These are phyloP conservation scores for Kazachstania africana DNA, from an alignment of 805 yeast species.

Conservation along the genomic window DNA sequence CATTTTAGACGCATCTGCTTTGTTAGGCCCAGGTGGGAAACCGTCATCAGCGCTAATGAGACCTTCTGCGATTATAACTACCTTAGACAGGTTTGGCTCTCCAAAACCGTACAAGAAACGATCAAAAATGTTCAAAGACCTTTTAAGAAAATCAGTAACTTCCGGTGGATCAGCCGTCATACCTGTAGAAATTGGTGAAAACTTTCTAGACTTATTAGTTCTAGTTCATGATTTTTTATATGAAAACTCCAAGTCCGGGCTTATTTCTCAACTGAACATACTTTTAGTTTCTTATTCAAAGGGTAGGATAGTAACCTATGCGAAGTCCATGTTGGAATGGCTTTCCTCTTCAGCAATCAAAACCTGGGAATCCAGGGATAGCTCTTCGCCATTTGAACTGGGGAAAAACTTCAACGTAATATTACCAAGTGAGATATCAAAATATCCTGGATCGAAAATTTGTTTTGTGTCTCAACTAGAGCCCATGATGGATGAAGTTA, in stretches of 20 bases:
- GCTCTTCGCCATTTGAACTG: slow-evolving; percentile 61
- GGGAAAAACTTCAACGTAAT: slow-evolving; percentile 48
- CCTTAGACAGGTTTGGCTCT: slow-evolving; percentile 46
- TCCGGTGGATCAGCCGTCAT: slow-evolving; percentile 56
- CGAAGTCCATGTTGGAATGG: slow-evolving; percentile 91
- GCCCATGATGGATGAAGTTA: slow-evolving; percentile 40
- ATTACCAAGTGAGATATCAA: slow-evolving; percentile 42
- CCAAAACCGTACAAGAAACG: slow-evolving; percentile 48
- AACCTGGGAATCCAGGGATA: slow-evolving; percentile 65
- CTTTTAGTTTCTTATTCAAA: slow-evolving; percentile 69
- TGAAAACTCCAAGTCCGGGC: slow-evolving; percentile 21
- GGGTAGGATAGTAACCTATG: slow-evolving; percentile 64
- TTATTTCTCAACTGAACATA: slow-evolving; percentile 44
- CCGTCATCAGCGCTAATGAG: slow-evolving; percentile 54
- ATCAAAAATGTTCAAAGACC: slow-evolving; percentile 54
- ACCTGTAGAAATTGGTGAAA: slow-evolving; percentile 72
- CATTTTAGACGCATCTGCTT: slow-evolving; percentile 60
- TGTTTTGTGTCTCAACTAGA: slow-evolving; percentile 69
- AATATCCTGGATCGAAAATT: slow-evolving; percentile 59
- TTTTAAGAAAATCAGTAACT: slow-evolving; percentile 37
- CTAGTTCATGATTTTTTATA: slow-evolving; percentile 55
- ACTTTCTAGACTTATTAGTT: slow-evolving; percentile 70
- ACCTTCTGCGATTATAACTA: slow-evolving; percentile 76
- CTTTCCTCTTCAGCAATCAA: slow-evolving; percentile 79
- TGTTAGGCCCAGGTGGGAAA: slow-evolving; percentile 46